A percentile compares a stretch with the other conserved stretches of the same genome.
Evolutionary conservation across 306 rosid genomes (phyloP).

Genomic region (Vigna nakashimae): DNA sequence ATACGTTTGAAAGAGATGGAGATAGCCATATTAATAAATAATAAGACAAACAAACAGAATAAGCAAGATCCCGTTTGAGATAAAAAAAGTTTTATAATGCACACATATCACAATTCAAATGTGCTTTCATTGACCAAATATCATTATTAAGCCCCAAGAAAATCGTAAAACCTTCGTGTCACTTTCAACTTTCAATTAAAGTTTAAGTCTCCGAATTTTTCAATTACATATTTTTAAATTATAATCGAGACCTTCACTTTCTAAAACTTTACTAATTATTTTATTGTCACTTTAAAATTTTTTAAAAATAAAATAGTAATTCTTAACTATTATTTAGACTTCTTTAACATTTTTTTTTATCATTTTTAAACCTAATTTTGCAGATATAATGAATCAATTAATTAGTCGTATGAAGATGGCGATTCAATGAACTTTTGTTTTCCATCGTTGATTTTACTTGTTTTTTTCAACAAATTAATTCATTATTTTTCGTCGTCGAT

Average conservation of each 20-base stretch:
- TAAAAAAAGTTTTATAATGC: not conserved
- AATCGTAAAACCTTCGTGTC: too few relatives aligned
- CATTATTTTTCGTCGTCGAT: too few relatives aligned
- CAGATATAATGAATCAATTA: not conserved
- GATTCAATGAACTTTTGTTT: not conserved
- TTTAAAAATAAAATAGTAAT: too few relatives aligned
- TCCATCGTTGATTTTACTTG: not conserved
- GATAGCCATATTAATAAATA: too few relatives aligned
- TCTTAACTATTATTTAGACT: not conserved
- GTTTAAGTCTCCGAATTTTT: too few relatives aligned
- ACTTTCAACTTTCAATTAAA: too few relatives aligned
- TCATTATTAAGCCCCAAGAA: not conserved
- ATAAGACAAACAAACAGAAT: not conserved
- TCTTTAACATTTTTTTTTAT: not conserved
- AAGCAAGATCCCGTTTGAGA: not conserved
- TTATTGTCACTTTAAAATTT: too few relatives aligned
- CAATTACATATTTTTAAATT: too few relatives aligned
- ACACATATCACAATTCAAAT: not conserved
- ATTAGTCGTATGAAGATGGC: not conserved
- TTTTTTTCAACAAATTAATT: not conserved
- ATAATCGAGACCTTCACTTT: not conserved
- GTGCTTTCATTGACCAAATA: not conserved
- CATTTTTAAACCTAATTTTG: not conserved
- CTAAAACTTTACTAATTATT: too few relatives aligned
- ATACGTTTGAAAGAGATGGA: too few relatives aligned